Evolutionary conservation across 2,329 filamentous ascomycete genomes (phyloP), one percentile per base, ranked within the genome.

Genomic region (Cercospora zeae-maydis): DNA sequence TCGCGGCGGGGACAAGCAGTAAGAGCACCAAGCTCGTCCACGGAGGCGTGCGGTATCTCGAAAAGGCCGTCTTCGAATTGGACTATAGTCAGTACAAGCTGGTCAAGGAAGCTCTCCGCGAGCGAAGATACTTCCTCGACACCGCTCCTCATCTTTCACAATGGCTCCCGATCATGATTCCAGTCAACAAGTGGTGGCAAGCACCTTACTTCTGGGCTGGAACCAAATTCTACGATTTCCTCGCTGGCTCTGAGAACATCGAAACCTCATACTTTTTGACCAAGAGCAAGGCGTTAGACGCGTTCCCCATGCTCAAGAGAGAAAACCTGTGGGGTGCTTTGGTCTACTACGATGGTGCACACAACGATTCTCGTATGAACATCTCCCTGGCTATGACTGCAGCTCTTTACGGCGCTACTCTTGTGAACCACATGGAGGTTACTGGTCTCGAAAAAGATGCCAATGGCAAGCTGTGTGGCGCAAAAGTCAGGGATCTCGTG

Each of bases 311-410:
- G 91, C 78, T 96, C 68, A 93, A 91, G 79, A 88, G 86, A 73
- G 87, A 90, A 45, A 86, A 89, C 67, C 80, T 96, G 13, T 84
- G 92, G 49, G 92, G 92, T 64, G 91, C 91, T 62, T 79, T 96
- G 72, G 91, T 96, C 24, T 96, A 96, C 81, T 96, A 96, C 75
- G 91, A 96, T 78, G 92, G 92, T 70, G 91, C 90, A 31, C 92
- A 96, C 78, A 96, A 96, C 73, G 92, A 96, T 76, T 95, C 91
- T 19, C 86, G 92, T 55, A 96, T 96, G 91, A 96, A 96, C 74
- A 89, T 95, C 30, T 93, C 90, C 8, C 82, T 96, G 62, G 91
- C 90, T 19, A 91, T 93, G 86, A 96, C 92, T 16, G 91, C 91
- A 61, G 90, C 91, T n/a, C 80, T 96, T 47, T 96, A 95, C 74